phyloP scores from a whole-genome alignment of 1,284 basidiomycete species.

The Baeospora myosura region DNA sequence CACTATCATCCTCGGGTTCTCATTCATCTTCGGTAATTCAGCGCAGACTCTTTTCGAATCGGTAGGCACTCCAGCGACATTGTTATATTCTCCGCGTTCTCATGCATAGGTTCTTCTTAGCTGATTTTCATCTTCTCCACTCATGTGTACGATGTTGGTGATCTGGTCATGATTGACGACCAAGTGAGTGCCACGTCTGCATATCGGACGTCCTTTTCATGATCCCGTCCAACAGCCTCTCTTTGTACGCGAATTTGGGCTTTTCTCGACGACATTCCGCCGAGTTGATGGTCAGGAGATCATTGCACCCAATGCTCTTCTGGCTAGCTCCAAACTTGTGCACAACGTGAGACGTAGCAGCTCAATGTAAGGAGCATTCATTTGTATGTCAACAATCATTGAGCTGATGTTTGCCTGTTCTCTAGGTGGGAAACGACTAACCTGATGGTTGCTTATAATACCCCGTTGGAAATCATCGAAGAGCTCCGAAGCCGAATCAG shows the following conservation, averaged over 20 bases:
- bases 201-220: conserved; percentile 13
- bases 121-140: conserved; percentile 82
- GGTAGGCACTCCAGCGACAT: conserved; percentile 30
- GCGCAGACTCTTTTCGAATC: conserved; percentile 79
- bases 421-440: conserved; percentile 72
- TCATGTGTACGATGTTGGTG: conserved; percentile 73
- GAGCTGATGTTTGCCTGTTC: conserved; percentile 16
- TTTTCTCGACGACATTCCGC: conserved; percentile 76
- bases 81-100: neutral
- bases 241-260: conserved; percentile 71
- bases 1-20: conserved; percentile 74
- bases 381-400: neutral
- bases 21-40: conserved; percentile 78
- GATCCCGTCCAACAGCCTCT: too few species aligned
- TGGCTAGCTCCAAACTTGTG: conserved; percentile 68
- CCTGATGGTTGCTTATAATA: conserved; percentile 57
- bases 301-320: conserved; percentile 73
- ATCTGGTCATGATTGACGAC: conserved; percentile 73
- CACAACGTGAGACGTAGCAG: conserved; percentile 71
- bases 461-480: conserved; percentile 63
- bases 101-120: conserved; percentile 23
- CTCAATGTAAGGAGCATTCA: conserved; percentile 48
- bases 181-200: conserved; percentile 33
- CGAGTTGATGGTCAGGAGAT: conserved; percentile 76
- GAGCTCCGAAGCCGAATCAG: conserved; percentile 53